Conservation (phyloP, 2,329 filamentous ascomycete species). For the Knufia fluminis region DNA sequence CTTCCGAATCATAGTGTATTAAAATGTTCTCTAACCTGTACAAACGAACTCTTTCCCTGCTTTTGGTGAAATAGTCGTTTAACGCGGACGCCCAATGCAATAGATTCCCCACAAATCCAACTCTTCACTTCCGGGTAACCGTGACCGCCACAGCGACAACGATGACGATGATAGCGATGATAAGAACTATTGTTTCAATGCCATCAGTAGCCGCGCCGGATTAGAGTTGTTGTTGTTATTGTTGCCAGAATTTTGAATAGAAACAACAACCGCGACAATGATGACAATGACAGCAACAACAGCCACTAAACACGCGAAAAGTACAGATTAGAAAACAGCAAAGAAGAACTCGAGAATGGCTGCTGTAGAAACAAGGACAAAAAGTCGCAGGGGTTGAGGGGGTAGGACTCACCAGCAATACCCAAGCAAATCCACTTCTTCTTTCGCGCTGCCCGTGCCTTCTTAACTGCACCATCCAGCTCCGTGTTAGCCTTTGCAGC, state of each 20-base stretch:
- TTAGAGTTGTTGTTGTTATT: not conserved
- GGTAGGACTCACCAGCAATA: constrained; percentile 51
- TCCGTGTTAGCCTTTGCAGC: constrained; percentile 77
- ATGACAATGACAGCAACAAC: constrained; percentile 5
- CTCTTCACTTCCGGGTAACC: constrained; percentile 29
- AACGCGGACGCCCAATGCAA: not conserved
- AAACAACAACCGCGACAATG: constrained; percentile 7
- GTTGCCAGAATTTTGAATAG: constrained; percentile 1
- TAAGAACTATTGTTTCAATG: constrained; percentile 36
- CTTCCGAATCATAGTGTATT: not conserved
- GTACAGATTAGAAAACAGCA: not conserved
- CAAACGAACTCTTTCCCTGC: not conserved
- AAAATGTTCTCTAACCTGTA: constrained; percentile 1
- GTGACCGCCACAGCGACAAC: constrained; percentile 42
- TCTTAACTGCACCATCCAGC: constrained; percentile 70
- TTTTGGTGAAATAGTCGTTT: not conserved
- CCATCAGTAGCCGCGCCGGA: constrained; percentile 11
- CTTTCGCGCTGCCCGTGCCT: constrained; percentile 67
- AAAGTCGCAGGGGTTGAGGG: not conserved
- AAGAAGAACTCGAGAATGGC: constrained; percentile 8
- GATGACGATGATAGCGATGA: constrained; percentile 43
- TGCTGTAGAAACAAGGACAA: not conserved
- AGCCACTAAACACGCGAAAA: constrained; percentile 4
- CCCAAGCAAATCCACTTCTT: constrained; percentile 97
- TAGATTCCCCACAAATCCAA: not conserved